These are phyloP conservation scores for Ogataea dorogensis DNA, from an alignment of 805 yeast species.

Conservation along the genomic window DNA sequence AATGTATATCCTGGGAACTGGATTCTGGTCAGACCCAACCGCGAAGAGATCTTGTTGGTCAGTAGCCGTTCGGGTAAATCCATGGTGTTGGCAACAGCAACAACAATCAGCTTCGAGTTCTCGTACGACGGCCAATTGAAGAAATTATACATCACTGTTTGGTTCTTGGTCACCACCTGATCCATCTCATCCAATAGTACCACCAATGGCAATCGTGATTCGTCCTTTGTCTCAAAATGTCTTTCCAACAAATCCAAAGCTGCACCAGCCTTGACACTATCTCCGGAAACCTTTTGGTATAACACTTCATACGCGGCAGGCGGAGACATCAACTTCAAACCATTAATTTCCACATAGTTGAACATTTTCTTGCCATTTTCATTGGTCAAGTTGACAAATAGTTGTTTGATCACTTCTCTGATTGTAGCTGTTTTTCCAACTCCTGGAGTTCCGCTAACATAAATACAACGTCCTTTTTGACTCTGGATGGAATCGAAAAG, in stretches of 20 bases:
- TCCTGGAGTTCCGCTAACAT: slow-evolving; percentile 97
- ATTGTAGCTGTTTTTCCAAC: slow-evolving; percentile 96
- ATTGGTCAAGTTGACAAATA: slow-evolving; percentile 37
- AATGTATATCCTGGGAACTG: slow-evolving; percentile 88
- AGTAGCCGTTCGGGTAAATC: slow-evolving; percentile 89
- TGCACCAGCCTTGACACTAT: slow-evolving; percentile 55
- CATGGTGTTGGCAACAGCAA: slow-evolving; percentile 97
- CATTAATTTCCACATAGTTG: slow-evolving; percentile 84
- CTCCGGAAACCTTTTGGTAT: slow-evolving; percentile 73
- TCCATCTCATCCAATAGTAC: slow-evolving; percentile 90
- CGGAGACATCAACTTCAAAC: slow-evolving; percentile 79
- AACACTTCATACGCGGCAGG: slow-evolving; percentile 76
- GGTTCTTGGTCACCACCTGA: slow-evolving; percentile 80
- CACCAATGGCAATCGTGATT: slow-evolving; percentile 54
- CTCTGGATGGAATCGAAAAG: slow-evolving; percentile 70
- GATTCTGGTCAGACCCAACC: slow-evolving; percentile 84
- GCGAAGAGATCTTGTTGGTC: slow-evolving; percentile 84
- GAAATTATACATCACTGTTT: slow-evolving; percentile 88
- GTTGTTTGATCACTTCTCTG: slow-evolving; percentile 75
- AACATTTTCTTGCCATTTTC: slow-evolving; percentile 40
- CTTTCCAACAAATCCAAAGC: slow-evolving; percentile 69
- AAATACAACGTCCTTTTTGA: slow-evolving; percentile 77
- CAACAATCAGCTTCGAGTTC: slow-evolving; percentile 75
- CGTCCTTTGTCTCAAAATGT: slow-evolving; percentile 47
- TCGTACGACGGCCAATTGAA: slow-evolving; percentile 95